Conservation (phyloP, 306 rosid genomes). For the Lotus japonicus region DNA sequence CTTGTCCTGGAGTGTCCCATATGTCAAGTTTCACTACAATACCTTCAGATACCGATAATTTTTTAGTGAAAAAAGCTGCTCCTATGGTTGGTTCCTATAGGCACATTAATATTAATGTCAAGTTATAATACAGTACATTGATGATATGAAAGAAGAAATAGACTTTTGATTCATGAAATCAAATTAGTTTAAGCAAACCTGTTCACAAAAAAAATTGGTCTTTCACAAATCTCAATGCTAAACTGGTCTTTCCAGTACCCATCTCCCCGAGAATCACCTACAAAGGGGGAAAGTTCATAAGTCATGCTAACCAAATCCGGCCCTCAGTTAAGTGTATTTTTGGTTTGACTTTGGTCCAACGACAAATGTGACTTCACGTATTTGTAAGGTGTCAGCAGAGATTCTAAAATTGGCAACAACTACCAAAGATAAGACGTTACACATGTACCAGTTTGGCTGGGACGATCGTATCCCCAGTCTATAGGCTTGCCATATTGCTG, state of each 20-base stretch:
- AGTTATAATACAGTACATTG: neutral
- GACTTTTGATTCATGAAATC: neutral
- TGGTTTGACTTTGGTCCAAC: too few relatives aligned
- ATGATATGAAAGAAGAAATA: neutral
- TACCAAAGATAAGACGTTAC: too few relatives aligned
- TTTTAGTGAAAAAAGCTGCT: slow-evolving; percentile 79
- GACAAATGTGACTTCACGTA: too few relatives aligned
- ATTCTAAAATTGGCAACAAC: too few relatives aligned
- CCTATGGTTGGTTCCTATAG: slow-evolving; percentile 76
- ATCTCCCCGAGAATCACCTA: slow-evolving; percentile 35
- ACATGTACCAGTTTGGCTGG: too few relatives aligned
- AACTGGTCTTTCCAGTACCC: slow-evolving; percentile 38
- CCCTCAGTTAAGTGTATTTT: too few relatives aligned
- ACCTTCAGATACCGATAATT: slow-evolving; percentile 59
- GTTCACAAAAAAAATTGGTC: slow-evolving; percentile 53
- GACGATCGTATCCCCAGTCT: too few relatives aligned
- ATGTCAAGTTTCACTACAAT: slow-evolving; percentile 67
- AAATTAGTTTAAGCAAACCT: slow-evolving; percentile 29
- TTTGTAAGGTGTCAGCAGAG: too few relatives aligned
- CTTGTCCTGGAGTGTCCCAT: slow-evolving; percentile 93
- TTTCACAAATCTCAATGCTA: slow-evolving; percentile 67
- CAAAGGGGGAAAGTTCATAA: neutral
- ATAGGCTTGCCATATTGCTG: too few relatives aligned
- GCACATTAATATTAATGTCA: neutral
- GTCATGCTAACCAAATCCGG: too few relatives aligned